Percentiles rank a stretch among this genome's conserved stretches.
Evolutionary conservation across 306 rosid genomes (phyloP).

Genomic region (Dryas drummondii): DNA sequence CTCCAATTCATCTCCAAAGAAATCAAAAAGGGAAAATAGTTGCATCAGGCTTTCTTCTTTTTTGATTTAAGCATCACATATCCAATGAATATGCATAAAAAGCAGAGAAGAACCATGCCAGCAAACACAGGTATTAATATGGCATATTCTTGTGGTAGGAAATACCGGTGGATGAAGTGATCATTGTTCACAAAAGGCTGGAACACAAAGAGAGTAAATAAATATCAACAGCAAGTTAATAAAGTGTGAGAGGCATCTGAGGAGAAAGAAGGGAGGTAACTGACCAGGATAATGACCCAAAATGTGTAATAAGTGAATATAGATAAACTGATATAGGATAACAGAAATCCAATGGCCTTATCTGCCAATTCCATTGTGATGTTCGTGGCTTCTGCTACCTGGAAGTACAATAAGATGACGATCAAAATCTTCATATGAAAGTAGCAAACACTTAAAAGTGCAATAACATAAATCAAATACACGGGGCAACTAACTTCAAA

Average conservation of each 20-base stretch:
- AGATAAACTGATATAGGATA: conserved; percentile 68
- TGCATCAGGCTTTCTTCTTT: conserved; percentile 67
- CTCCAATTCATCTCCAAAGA: neutral
- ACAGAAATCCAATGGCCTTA: conserved; percentile 75
- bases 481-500: neutral
- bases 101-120: conserved; percentile 70
- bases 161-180: conserved; percentile 81
- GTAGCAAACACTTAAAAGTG: conserved; percentile 2
- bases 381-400: conserved; percentile 40
- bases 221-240: conserved; percentile 11
- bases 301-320: conserved; percentile 87
- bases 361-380: conserved; percentile 77
- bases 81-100: conserved; percentile 72
- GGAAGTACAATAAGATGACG: conserved; percentile 19
- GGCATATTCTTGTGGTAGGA: conserved; percentile 90
- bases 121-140: conserved; percentile 75
- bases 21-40: neutral
- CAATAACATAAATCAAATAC: neutral
- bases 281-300: conserved; percentile 92
- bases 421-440: conserved; percentile 10
- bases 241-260: neutral
- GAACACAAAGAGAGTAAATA: conserved; percentile 24
- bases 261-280: conserved; percentile 29
- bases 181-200: conserved; percentile 97
- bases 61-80: conserved; percentile 91